Base-by-base conservation (phyloP, 768 basidiomycete genomes). In the Astraeus odoratus region DNA sequence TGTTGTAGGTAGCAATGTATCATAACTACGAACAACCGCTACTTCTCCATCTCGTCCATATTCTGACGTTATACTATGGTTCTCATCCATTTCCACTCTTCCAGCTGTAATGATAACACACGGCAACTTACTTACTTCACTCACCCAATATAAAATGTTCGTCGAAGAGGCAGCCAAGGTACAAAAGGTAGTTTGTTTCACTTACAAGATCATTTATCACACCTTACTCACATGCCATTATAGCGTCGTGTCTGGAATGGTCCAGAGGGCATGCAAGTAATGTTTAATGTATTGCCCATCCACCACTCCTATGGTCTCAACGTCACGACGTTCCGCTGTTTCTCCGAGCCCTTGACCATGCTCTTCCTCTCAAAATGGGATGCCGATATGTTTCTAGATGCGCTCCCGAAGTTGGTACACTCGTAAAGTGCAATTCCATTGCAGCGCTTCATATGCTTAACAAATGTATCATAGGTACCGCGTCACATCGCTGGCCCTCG, bases 51-150 rank as follows among this genome's bases (percentile, higher is more conserved):
- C 20, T 23, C 10, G 16, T 25, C 10, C 13, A 15, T 24, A 31
- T 12, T n/a, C n/a, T 48, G 6, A 5, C 15, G 3, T 5, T 8
- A n/a, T 46, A n/a, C 36, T 24, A 7, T 6, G 5, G 4, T 40
- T 41, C 25, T 3, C 26, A 40, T 29, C 15, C 8, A 27, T 13
- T 26, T 35, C 18, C 35, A 20, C 34, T 26, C 25, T 27, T 25
- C 27, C 33, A 86, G 84, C 75, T 6, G 79, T 86, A n/a, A 82
- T 80, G 82, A 75, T 83, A 22, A 77, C 83, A 1, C 83, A 86
- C 52, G 77, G 77, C 39, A 86, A 85, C 57, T 36, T 84, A 15
- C 61, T 74, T 20, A 68, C 60, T 44, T 71, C 76, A 1, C 10
- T 79, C 0, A 37, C 42, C 1, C 76, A 83, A 57, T 30, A 51